Percentiles rank a stretch among this genome's conserved stretches.
These are phyloP conservation scores for Helichrysum umbraculigerum DNA, from an alignment of 129 eudicot species.

Conservation along the genomic window DNA sequence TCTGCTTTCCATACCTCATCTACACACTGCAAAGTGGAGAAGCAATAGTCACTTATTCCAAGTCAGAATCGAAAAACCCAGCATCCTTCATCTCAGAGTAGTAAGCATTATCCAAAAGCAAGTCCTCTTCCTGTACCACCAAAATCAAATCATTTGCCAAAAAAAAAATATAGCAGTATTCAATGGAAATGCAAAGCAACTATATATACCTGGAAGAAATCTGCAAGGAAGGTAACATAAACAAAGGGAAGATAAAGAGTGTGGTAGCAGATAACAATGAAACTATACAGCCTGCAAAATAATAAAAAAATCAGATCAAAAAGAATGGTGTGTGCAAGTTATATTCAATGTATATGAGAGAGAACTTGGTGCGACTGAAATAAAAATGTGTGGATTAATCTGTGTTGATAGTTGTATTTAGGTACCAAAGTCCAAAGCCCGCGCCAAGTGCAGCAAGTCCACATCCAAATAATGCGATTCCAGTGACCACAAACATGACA, in stretches of 20 bases:
- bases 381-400: neutral
- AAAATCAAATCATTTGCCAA: slow-evolving; percentile 4
- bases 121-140: slow-evolving; percentile 67
- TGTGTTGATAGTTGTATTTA: slow-evolving; percentile 7
- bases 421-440: slow-evolving; percentile 67
- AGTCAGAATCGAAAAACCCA: slow-evolving; percentile 75
- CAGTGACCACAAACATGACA: slow-evolving; percentile 56
- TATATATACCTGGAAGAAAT: slow-evolving; percentile 67
- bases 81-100: slow-evolving; percentile 93
- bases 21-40: slow-evolving; percentile 26
- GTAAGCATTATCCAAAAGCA: slow-evolving; percentile 75
- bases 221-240: slow-evolving; percentile 67
- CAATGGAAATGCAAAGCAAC: slow-evolving; percentile 3
- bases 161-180: neutral
- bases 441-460: slow-evolving; percentile 63
- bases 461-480: slow-evolving; percentile 43
- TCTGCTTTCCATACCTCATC: slow-evolving; percentile 17
- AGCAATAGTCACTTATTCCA: slow-evolving; percentile 40
- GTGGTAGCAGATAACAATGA: slow-evolving; percentile 56
- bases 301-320: neutral
- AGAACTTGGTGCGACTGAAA: neutral
- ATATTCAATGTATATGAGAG: neutral
- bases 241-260: slow-evolving; percentile 75
- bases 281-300: slow-evolving; percentile 62
- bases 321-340: neutral